Percentiles rank a stretch among this genome's conserved stretches.
Conservation (phyloP, 1,284 basidiomycete species). For the Macrocystidia cucumis region DNA sequence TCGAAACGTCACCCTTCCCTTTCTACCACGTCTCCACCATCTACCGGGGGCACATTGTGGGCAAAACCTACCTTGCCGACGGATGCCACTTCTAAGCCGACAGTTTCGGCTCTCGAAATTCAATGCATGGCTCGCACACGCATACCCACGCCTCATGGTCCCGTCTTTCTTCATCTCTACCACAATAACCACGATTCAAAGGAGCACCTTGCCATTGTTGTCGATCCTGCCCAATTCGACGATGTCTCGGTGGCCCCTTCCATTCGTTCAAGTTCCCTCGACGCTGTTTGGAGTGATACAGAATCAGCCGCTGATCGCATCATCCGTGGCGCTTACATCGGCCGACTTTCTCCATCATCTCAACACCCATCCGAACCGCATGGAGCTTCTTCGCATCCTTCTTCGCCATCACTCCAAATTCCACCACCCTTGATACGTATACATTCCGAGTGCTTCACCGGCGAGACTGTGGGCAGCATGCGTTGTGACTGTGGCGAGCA, state of each 20-base stretch:
- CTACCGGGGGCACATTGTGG: conserved; percentile 16
- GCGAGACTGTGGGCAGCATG: conserved; percentile 97
- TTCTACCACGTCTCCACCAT: conserved; percentile 12
- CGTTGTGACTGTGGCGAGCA: conserved; percentile 99
- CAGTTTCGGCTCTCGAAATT: conserved; percentile 38
- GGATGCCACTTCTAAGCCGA: conserved; percentile 10
- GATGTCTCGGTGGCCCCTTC: conserved; percentile 34
- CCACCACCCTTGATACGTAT: conserved; percentile 88
- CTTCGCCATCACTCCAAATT: conserved; percentile 23
- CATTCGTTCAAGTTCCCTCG: conserved; percentile 81
- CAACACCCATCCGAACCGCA: conserved; percentile 46
- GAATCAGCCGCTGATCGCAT: conserved; percentile 96
- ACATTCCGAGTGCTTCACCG: conserved; percentile 98
- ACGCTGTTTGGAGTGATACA: conserved; percentile 77
- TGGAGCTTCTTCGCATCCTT: conserved; percentile 15
- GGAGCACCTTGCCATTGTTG: conserved; percentile 96
- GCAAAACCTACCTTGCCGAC: conserved; percentile 12
- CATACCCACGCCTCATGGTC: conserved; percentile 94
- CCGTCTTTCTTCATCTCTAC: conserved; percentile 92
- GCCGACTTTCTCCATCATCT: conserved; percentile 60
- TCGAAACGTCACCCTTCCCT: conserved; percentile 30
- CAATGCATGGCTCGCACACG: conserved; percentile 96
- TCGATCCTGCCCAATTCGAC: conserved; percentile 79
- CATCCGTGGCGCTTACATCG: conserved; percentile 90
- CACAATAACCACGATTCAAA: conserved; percentile 87